phyloP scores from a whole-genome alignment of 2,329 filamentous ascomycete species.

The Neopestalotiopsis clavispora region DNA sequence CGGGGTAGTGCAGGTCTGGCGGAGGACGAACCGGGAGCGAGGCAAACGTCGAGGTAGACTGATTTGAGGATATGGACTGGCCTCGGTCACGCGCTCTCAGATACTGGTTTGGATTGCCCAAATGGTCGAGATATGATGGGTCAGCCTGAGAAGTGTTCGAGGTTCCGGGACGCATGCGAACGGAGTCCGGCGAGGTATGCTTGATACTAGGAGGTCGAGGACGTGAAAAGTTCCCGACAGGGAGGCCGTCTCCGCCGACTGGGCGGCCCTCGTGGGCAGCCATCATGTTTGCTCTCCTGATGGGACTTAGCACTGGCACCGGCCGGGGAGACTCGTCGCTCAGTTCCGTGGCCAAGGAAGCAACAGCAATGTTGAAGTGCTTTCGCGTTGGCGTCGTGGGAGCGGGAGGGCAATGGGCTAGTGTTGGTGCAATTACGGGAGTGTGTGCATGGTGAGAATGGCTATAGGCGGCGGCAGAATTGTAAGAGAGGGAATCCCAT shows the following conservation, averaged over 20 bases:
- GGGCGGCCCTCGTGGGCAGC: constrained; percentile 37
- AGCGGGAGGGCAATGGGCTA: constrained; percentile 22
- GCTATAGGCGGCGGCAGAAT: constrained; percentile 29
- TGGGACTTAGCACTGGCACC: constrained; percentile 25
- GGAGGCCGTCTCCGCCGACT: constrained; percentile 36
- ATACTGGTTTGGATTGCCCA: constrained; percentile 26
- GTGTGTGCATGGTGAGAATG: constrained; percentile 22
- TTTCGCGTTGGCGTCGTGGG: constrained; percentile 20
- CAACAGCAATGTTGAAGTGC: constrained; percentile 26
- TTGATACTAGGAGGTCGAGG: constrained; percentile 60
- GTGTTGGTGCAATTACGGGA: constrained; percentile 14
- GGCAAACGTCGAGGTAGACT: constrained; percentile 50
- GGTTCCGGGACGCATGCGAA: constrained; percentile 34
- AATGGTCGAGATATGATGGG: constrained; percentile 26
- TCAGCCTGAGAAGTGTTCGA: constrained; percentile 28
- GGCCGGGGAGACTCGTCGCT: constrained; percentile 30
- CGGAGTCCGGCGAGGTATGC: constrained; percentile 42
- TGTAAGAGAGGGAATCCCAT: constrained; percentile 50
- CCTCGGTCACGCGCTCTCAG: constrained; percentile 51
- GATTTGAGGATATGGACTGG: constrained; percentile 53
- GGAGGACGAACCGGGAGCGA: constrained; percentile 46
- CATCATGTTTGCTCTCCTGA: constrained; percentile 18
- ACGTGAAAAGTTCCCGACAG: constrained; percentile 64
- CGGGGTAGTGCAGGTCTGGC: constrained; percentile 42
- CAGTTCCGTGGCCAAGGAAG: constrained; percentile 27